These are phyloP conservation scores for Salix udensis DNA, from an alignment of 345 rosid species.

Conservation along the genomic window DNA sequence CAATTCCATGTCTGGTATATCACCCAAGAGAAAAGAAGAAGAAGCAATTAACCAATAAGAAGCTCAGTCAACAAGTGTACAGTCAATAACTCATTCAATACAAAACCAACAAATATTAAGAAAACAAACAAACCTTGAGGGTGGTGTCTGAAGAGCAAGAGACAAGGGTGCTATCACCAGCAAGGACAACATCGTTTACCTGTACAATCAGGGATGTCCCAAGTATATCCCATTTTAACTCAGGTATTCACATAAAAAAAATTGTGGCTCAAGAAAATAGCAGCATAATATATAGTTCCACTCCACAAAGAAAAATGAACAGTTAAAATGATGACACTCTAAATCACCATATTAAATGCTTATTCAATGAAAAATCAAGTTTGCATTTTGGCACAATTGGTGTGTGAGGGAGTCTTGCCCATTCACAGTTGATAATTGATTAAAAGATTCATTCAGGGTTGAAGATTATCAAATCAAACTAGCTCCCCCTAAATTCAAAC, in stretches of 20 bases:
- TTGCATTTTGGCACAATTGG: neutral
- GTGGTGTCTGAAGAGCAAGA: slow-evolving; percentile 97
- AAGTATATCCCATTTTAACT: slow-evolving; percentile 1
- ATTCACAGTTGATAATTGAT: neutral
- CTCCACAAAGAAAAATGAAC: neutral
- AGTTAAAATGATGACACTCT: neutral
- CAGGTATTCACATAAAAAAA: neutral
- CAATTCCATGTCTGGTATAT: slow-evolving; percentile 72
- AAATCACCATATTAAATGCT: neutral
- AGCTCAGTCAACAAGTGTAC: neutral
- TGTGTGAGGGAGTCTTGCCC: neutral
- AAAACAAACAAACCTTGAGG: slow-evolving; percentile 60
- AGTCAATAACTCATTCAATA: neutral
- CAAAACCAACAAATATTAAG: slow-evolving; percentile 5
- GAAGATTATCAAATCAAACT: neutral
- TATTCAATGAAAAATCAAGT: neutral
- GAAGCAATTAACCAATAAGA: slow-evolving; percentile 1
- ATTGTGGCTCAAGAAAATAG: neutral
- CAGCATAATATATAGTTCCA: neutral
- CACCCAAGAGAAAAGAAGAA: slow-evolving; percentile 10
- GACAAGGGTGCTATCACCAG: slow-evolving; percentile 75
- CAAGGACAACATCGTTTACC: slow-evolving; percentile 89
- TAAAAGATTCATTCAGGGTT: neutral
- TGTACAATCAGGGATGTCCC: slow-evolving; percentile 29
- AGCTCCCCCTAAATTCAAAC: neutral